phyloP scores from a whole-genome alignment of 345 rosid species.

The Salix caprea region DNA sequence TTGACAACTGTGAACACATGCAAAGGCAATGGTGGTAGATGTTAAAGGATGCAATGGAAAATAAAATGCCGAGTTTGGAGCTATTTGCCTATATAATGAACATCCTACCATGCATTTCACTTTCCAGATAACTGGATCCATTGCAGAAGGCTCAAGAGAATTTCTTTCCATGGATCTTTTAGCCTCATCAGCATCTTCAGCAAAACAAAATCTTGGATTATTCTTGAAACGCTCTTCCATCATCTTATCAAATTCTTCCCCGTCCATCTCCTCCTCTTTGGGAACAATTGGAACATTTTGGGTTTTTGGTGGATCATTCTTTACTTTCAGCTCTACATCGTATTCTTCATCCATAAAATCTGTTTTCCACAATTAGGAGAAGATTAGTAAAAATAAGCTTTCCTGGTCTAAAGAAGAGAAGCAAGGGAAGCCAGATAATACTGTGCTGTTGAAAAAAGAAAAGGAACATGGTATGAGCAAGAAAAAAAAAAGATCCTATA shows the following conservation, averaged over 20 bases:
- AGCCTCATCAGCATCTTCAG: constrained; percentile 53
- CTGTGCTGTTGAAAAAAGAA: neutral
- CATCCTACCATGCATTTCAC: constrained; percentile 79
- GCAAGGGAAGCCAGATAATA: neutral
- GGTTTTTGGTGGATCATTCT: constrained; percentile 38
- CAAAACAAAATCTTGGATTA: constrained; percentile 47
- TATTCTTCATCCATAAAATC: constrained; percentile 30
- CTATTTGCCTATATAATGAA: neutral
- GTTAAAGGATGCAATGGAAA: neutral
- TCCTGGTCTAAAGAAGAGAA: neutral
- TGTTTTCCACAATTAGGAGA: neutral
- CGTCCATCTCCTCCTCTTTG: constrained; percentile 72
- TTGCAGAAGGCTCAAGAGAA: constrained; percentile 40
- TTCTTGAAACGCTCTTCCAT: constrained; percentile 76
- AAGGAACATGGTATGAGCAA: neutral
- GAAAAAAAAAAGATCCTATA: neutral
- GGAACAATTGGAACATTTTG: constrained; percentile 47
- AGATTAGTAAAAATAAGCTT: neutral
- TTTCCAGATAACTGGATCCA: constrained; percentile 80
- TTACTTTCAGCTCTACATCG: constrained; percentile 34
- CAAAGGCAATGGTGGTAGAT: neutral
- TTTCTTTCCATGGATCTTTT: constrained; percentile 53
- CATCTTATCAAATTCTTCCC: constrained; percentile 74
- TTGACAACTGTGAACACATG: neutral
- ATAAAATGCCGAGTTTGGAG: neutral